Conservation (phyloP, 345 rosid species). For the Acer saccharum region DNA sequence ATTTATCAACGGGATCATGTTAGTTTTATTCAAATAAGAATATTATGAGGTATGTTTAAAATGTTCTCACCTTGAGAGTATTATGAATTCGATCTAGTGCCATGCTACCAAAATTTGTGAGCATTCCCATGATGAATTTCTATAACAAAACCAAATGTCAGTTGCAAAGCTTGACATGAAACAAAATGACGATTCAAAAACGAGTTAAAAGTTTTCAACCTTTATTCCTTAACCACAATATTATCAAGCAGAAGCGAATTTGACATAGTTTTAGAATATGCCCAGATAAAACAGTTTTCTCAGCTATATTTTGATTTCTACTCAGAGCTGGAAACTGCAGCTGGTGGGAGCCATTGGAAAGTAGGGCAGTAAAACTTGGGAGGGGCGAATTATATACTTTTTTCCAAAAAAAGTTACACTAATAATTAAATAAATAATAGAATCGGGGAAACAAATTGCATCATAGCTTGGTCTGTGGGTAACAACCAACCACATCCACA, state of each 20-base stretch:
- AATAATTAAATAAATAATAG: background rate
- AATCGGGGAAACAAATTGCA: background rate
- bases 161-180: conserved; percentile 18
- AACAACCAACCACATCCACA: conserved; percentile 2
- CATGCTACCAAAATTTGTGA: conserved; percentile 92
- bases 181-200: background rate
- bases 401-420: background rate
- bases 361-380: background rate
- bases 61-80: conserved; percentile 71
- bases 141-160: conserved; percentile 33
- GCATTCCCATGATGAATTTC: conserved; percentile 98
- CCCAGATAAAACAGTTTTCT: background rate
- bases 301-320: background rate
- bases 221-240: background rate
- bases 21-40: background rate
- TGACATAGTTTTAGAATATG: background rate
- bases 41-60: background rate
- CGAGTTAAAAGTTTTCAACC: background rate
- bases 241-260: background rate
- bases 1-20: background rate
- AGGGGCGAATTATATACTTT: background rate
- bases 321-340: background rate
- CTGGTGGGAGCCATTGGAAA: background rate
- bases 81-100: conserved; percentile 87
- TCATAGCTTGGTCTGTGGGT: background rate